phyloP scores from a whole-genome alignment of 2,329 filamentous ascomycete species.

The Botryotinia calthae region DNA sequence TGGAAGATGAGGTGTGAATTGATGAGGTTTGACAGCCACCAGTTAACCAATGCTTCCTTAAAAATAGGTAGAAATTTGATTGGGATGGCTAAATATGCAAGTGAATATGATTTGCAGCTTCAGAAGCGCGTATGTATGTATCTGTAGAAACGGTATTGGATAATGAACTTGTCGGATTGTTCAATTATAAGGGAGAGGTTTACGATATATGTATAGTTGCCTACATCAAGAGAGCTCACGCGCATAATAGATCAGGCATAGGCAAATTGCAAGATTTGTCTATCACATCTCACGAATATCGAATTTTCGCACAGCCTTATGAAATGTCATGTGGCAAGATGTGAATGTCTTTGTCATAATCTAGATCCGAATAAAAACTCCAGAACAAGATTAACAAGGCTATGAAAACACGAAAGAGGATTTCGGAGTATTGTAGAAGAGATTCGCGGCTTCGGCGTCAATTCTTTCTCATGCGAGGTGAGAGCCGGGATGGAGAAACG shows the following conservation, averaged over 20 bases:
- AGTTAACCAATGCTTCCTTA: not conserved
- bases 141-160: not conserved
- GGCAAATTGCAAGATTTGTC: not conserved
- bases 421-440: not conserved
- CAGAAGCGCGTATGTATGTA: not conserved
- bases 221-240: not conserved
- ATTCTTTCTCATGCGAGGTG: not conserved
- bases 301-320: not conserved
- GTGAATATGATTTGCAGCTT: not conserved
- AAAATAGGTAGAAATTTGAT: not conserved
- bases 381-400: not conserved
- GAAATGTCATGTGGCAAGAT: slow-evolving; percentile 6
- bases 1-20: not conserved
- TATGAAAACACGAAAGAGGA: not conserved
- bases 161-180: not conserved
- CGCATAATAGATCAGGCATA: not conserved
- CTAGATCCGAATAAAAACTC: not conserved
- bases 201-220: slow-evolving; percentile 15
- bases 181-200: not conserved
- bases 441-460: not conserved
- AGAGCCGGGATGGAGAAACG: not conserved
- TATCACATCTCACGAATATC: not conserved
- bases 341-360: not conserved
- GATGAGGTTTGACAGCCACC: too few relatives aligned
- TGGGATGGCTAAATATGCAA: not conserved